Percentiles rank a stretch among this genome's conserved stretches.
Conservation (phyloP, 345 rosid genomes). For the Zanthoxylum bungeanum region DNA sequence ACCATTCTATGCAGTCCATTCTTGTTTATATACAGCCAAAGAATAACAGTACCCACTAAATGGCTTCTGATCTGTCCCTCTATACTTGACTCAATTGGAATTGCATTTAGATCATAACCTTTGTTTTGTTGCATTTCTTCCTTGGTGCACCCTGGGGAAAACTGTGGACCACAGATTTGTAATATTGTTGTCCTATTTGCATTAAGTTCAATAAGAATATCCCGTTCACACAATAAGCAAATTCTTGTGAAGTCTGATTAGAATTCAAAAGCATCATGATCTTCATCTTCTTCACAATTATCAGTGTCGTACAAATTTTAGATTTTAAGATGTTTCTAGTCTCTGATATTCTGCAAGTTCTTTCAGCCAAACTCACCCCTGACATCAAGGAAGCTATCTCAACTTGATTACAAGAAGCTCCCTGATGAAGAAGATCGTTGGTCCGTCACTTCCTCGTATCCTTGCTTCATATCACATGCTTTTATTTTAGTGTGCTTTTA, state of each 20-base stretch:
- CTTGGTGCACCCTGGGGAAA: background rate
- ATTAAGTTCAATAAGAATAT: background rate
- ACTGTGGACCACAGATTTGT: background rate
- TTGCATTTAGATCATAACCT: background rate
- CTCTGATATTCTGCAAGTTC: slow-evolving; percentile 2
- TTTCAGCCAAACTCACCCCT: slow-evolving; percentile 55
- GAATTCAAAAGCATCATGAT: background rate
- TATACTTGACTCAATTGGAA: background rate
- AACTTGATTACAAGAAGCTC: slow-evolving; percentile 55
- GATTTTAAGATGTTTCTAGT: slow-evolving; percentile 6
- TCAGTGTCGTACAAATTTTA: background rate
- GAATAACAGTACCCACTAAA: background rate
- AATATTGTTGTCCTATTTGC: background rate
- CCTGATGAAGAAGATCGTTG: slow-evolving; percentile 78
- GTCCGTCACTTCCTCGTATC: slow-evolving; percentile 92
- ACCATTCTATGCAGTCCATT: background rate
- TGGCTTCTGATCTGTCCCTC: background rate
- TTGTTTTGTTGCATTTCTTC: background rate
- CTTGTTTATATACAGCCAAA: background rate
- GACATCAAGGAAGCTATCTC: slow-evolving; percentile 49
- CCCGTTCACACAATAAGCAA: background rate
- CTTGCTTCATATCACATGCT: slow-evolving; percentile 20
- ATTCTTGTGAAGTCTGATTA: background rate
- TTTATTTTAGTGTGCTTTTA: background rate
- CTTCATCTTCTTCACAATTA: background rate